Percentiles rank a stretch among this genome's conserved stretches.
These are phyloP conservation scores for Phialocephala subalpina DNA, from an alignment of 2,329 filamentous ascomycete species.

Conservation along the genomic window DNA sequence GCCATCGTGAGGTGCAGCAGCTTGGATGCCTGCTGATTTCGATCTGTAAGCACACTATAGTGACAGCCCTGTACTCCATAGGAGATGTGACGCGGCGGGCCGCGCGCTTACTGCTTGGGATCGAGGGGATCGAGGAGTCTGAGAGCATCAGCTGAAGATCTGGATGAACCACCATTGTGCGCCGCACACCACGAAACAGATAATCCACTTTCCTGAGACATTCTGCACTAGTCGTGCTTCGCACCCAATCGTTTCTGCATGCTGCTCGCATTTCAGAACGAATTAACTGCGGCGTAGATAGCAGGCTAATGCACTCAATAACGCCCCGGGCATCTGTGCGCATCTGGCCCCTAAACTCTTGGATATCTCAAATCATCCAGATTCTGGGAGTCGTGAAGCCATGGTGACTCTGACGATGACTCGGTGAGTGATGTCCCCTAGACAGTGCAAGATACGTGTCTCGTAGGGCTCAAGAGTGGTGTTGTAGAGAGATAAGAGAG, in stretches of 20 bases:
- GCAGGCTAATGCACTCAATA: not conserved
- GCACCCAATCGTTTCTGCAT: not conserved
- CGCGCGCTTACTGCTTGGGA: slow-evolving; percentile 6
- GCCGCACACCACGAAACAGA: not conserved
- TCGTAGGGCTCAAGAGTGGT: not conserved
- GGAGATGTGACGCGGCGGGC: not conserved
- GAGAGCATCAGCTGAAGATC: not conserved
- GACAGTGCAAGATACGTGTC: not conserved
- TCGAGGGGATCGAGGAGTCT: not conserved
- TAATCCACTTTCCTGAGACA: not conserved
- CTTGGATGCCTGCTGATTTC: not conserved
- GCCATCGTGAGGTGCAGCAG: not conserved
- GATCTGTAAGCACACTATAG: not conserved
- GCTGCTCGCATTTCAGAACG: not conserved
- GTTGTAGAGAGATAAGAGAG: not conserved
- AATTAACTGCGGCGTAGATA: not conserved
- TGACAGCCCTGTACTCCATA: not conserved
- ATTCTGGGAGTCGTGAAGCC: not conserved
- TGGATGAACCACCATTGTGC: not conserved
- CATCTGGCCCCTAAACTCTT: not conserved
- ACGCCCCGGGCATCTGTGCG: not conserved
- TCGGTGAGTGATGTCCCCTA: too few species aligned
- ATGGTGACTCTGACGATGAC: not conserved
- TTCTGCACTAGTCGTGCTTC: not conserved
- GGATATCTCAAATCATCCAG: not conserved